Conservation (phyloP, 1,139 yeast genomes). For the Suhomyces maxii region DNA sequence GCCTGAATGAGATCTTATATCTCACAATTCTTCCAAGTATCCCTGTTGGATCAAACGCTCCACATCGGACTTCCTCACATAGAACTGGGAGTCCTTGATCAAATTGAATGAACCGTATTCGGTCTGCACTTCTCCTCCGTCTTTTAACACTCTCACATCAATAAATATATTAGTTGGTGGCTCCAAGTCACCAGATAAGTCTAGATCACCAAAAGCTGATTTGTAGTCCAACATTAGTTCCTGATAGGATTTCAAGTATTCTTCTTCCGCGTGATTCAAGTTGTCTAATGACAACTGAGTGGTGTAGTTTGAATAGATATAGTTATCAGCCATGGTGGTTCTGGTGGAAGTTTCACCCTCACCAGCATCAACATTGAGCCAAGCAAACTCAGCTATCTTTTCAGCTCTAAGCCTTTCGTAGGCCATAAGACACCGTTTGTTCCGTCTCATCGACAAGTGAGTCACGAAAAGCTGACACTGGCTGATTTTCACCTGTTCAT, state of each 20-base stretch:
- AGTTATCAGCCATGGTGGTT: conserved; percentile 11
- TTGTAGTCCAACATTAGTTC: conserved; percentile 75
- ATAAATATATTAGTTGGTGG: conserved; percentile 92
- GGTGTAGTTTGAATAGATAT: conserved; percentile 26
- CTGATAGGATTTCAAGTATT: conserved; percentile 68
- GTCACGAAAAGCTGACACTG: conserved; percentile 80
- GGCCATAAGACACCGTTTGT: conserved; percentile 85
- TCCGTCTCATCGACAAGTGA: conserved; percentile 79
- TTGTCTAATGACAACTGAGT: conserved; percentile 45
- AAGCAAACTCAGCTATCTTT: conserved; percentile 65
- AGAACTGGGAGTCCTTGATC: conserved; percentile 94
- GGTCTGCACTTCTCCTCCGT: conserved; percentile 96
- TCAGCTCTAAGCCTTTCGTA: conserved; percentile 74
- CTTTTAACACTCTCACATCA: conserved; percentile 88
- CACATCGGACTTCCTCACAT: conserved; percentile 90
- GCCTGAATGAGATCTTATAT: too few species aligned
- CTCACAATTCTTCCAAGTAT: conserved; percentile 69
- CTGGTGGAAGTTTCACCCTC: conserved; percentile 6
- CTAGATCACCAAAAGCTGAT: conserved; percentile 81
- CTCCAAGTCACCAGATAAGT: conserved; percentile 78
- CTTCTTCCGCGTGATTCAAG: conserved; percentile 77
- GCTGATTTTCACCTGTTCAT: conserved; percentile 46
- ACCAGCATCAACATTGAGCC: conserved; percentile 56
- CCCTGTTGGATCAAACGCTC: conserved; percentile 95
- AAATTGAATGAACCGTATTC: conserved; percentile 95